Evolutionary conservation across 768 basidiomycete genomes (phyloP).

Genomic region (Harrya chromipes): DNA sequence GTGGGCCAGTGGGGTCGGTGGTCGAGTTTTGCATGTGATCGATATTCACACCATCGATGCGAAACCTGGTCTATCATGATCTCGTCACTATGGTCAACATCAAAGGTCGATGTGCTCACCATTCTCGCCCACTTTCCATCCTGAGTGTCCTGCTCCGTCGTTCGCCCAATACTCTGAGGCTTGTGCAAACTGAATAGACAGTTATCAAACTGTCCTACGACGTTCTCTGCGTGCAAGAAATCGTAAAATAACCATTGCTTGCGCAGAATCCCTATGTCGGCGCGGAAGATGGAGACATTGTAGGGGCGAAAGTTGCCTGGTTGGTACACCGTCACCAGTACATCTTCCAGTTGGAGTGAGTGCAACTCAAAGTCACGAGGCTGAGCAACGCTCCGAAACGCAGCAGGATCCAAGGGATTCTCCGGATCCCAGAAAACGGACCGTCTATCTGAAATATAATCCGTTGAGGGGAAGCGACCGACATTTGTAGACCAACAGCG

Average conservation of each 20-base stretch:
- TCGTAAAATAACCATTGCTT: constrained; percentile 98
- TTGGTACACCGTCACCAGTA: constrained; percentile 92
- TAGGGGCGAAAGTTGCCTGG: constrained; percentile 90
- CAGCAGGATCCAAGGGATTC: constrained; percentile 73
- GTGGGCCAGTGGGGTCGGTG: constrained; percentile 73
- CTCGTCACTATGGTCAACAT: neutral
- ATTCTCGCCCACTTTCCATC: constrained; percentile 86
- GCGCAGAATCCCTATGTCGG: constrained; percentile 76
- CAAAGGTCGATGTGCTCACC: constrained; percentile 46
- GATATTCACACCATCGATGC: constrained; percentile 95
- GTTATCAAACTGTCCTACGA: constrained; percentile 97
- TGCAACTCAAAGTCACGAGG: constrained; percentile 93
- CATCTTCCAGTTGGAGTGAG: constrained; percentile 85
- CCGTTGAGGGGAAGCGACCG: neutral
- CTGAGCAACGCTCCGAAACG: constrained; percentile 68
- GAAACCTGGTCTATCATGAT: constrained; percentile 73
- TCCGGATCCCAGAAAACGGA: constrained; percentile 84
- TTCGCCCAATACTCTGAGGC: constrained; percentile 92
- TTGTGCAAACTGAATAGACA: constrained; percentile 95
- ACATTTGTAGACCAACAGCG: neutral
- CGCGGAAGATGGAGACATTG: constrained; percentile 90
- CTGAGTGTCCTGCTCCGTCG: constrained; percentile 79
- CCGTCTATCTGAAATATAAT: constrained; percentile 65
- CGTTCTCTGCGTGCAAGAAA: constrained; percentile 83
- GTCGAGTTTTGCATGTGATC: constrained; percentile 90